Base-by-base conservation (phyloP, 1,139 yeast species). In the Lizanozyma gosingica region DNA sequence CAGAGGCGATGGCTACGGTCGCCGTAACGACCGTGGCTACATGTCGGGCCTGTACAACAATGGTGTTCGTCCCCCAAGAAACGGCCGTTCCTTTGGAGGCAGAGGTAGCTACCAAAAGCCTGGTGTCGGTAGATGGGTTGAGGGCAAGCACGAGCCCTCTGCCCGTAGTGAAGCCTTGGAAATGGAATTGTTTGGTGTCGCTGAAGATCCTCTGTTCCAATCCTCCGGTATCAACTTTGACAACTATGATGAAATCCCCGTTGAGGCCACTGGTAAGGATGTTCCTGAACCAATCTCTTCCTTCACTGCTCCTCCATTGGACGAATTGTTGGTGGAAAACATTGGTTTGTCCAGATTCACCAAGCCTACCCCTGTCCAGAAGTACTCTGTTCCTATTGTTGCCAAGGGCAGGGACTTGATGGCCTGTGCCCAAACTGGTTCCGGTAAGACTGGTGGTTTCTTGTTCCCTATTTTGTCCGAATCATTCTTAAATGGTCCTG, bases 401-500 rank as follows among this genome's bases (percentile, higher is more conserved):
- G 88, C 95, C 45, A 80, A 73, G 41, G 95, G 95, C 56, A 83
- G 98, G 72, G 99, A 92, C 68, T 80, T 92, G 70, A 92, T 92
- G 98, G 98, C 98, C 37, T 92, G 98, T 81, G 98, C 98, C 48
- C 98, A 92, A 74, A 92, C 98, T 55, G 97, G 94, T 85, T 90
- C 97, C 43, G 99, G 99, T 78, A 92, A 92, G 74, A 92, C 99
- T 61, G 97, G 98, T 76, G 99, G 98, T 51, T 92, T 92, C 77
- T 75, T 92, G 60, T 92, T 92, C 85, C 99, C 99, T 51, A 95
- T 94, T 45, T 76, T 92, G 54, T 84, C 95, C 38, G 92, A 90
- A 69, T 85, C 94, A 47, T 92, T 82, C 69, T 71, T 78, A 63
- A 78, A 74, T 55, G 99, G 99, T 38, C 99, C 99, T 45, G 76